Percentiles rank a stretch among this genome's conserved stretches.
phyloP scores from a whole-genome alignment of 345 rosid species.

The Eutrema yunnanense region DNA sequence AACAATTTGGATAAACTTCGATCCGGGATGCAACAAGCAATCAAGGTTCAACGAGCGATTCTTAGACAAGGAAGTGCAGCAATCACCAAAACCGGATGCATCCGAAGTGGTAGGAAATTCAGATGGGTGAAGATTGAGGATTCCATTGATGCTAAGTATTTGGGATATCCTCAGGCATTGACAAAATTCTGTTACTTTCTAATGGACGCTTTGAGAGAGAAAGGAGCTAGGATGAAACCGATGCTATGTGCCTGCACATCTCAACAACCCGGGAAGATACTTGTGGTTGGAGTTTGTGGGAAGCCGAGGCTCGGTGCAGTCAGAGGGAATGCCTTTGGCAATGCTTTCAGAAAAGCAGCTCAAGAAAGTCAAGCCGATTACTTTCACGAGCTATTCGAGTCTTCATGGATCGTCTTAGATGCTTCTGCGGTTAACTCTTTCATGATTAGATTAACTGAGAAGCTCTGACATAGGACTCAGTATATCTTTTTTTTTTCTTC shows the following conservation, averaged over 20 bases:
- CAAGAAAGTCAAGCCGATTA: conserved; percentile 73
- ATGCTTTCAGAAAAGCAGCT: conserved; percentile 83
- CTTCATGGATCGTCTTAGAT: conserved; percentile 94
- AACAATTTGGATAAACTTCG: conserved; percentile 68
- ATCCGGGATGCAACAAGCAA: conserved; percentile 91
- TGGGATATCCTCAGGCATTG: conserved; percentile 93
- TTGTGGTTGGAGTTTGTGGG: conserved; percentile 89
- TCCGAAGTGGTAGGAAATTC: conserved; percentile 88
- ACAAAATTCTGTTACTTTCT: conserved; percentile 91
- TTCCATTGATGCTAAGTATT: conserved; percentile 58
- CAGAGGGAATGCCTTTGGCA: conserved; percentile 87
- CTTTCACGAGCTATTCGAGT: conserved; percentile 93
- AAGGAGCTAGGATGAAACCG: conserved; percentile 90
- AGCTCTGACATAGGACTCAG: conserved; percentile 40
- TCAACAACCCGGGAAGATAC: conserved; percentile 63
- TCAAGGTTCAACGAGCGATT: conserved; percentile 80
- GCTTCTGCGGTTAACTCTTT: conserved; percentile 70
- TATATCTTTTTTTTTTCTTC: background rate
- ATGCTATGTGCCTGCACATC: conserved; percentile 77
- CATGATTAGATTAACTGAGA: conserved; percentile 83
- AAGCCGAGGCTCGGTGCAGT: conserved; percentile 90
- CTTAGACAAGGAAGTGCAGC: conserved; percentile 95
- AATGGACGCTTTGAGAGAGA: conserved; percentile 96
- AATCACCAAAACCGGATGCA: conserved; percentile 70
- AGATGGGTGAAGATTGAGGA: conserved; percentile 96